phyloP scores from a whole-genome alignment of 2,329 filamentous ascomycete species.

The Myriosclerotinia scirpicola region DNA sequence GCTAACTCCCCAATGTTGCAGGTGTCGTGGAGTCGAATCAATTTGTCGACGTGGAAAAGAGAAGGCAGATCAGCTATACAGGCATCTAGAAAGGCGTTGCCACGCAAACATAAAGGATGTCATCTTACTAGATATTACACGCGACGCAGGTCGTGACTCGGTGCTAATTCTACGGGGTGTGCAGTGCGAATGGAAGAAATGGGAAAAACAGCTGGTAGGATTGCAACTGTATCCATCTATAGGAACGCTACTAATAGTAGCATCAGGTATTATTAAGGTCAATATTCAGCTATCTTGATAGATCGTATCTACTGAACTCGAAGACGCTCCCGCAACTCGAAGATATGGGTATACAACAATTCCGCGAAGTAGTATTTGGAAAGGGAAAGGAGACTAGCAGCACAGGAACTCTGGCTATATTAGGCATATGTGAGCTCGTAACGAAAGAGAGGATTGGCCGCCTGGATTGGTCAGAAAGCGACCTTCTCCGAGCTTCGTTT shows the following conservation, averaged over 20 bases:
- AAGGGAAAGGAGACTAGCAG: slow-evolving; percentile 39
- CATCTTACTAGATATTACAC: slow-evolving; percentile 57
- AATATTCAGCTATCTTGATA: slow-evolving; percentile 91
- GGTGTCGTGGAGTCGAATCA: slow-evolving; percentile 86
- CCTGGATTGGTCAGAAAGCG: slow-evolving; percentile 56
- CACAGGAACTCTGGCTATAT: slow-evolving; percentile 45
- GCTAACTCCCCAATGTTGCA: neutral
- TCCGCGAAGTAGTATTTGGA: slow-evolving; percentile 58
- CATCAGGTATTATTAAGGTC: slow-evolving; percentile 72
- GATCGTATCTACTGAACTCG: slow-evolving; percentile 78
- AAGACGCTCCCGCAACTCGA: slow-evolving; percentile 71
- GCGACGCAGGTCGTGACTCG: slow-evolving; percentile 51
- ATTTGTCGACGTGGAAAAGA: slow-evolving; percentile 73
- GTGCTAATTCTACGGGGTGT: slow-evolving; percentile 62
- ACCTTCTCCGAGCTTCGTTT: slow-evolving; percentile 71
- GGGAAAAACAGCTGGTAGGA: slow-evolving; percentile 74
- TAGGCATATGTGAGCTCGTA: slow-evolving; percentile 74
- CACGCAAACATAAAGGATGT: slow-evolving; percentile 64
- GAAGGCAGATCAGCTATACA: slow-evolving; percentile 62
- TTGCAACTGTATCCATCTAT: neutral
- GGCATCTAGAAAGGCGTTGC: slow-evolving; percentile 64
- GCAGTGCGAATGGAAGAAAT: slow-evolving; percentile 66
- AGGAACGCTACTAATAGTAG: slow-evolving; percentile 22
- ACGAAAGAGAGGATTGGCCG: too few relatives aligned
- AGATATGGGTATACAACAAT: slow-evolving; percentile 76